A percentile compares a stretch with the other conserved stretches of the same genome.
Evolutionary conservation across 805 yeast genomes (phyloP).

Genomic region (Tetrapisispora fleetii): DNA sequence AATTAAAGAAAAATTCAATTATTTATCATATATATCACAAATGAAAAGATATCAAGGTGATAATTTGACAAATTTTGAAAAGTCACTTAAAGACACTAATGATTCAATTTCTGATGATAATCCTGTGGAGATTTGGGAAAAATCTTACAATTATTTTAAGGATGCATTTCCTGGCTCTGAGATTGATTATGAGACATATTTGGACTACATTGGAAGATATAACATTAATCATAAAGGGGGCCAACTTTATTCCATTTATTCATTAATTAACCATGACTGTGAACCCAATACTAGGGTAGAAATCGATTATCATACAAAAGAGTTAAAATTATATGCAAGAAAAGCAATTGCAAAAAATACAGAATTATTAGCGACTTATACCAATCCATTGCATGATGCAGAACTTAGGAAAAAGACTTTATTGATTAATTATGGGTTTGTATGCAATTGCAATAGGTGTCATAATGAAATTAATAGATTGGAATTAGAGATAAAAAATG

Average conservation of each 20-base stretch:
- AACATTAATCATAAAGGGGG: constrained; percentile 66
- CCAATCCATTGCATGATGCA: constrained; percentile 53
- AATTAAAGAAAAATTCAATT: constrained; percentile 36
- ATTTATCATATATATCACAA: constrained; percentile 65
- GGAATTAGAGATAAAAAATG: background rate
- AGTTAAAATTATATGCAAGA: constrained; percentile 51
- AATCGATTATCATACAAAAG: constrained; percentile 34
- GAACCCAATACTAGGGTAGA: constrained; percentile 57
- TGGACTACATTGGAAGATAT: constrained; percentile 58
- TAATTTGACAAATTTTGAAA: constrained; percentile 38
- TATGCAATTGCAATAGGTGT: constrained; percentile 60
- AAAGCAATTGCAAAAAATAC: constrained; percentile 52
- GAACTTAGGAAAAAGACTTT: constrained; percentile 55
- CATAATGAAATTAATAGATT: constrained; percentile 35
- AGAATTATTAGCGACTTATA: constrained; percentile 61
- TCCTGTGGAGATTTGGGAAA: constrained; percentile 39
- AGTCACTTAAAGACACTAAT: constrained; percentile 31
- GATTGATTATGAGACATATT: constrained; percentile 42
- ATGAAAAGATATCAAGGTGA: constrained; percentile 50
- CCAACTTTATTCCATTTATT: constrained; percentile 48
- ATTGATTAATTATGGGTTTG: constrained; percentile 71
- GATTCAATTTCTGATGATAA: constrained; percentile 5
- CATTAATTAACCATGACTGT: constrained; percentile 72
- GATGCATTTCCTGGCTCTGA: constrained; percentile 35
- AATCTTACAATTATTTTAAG: constrained; percentile 43